Base-by-base conservation (phyloP, 352 stramenopile species). In the Phytopythium vexans region DNA sequence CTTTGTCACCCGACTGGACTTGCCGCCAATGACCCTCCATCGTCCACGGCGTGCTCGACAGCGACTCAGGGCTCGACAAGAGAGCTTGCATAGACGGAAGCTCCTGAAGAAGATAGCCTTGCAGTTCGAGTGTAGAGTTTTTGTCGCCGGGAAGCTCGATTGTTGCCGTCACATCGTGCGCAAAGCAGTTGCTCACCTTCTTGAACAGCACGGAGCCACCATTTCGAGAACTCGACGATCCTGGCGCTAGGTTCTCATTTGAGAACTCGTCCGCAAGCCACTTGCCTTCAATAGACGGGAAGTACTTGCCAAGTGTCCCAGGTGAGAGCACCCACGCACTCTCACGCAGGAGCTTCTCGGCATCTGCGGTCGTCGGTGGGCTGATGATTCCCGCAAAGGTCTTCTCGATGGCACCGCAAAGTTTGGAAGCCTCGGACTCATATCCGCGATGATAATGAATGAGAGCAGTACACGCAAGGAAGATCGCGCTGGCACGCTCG, bases 21-120 rank as follows among this genome's bases (percentile, higher is more conserved):
- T 93, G 78, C 36, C 66, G 75, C 83, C 83, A 94, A 58, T 94
- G 82, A 14, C 86, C 84, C 62, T 95, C 81, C 3, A 94, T 44
- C 15, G 76, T 61, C 82, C 72, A 92, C 0, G 43, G 44, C 10
- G 62, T 55, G 32, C 41, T 33, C 33, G 59, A 48, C 27, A 61
- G 62, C 21, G 12, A 56, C 21, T 82, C 61, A 2, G 60, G 58
- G 37, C 69, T 31, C 10, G 64, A 58, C 52, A 85, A 14, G 32
- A 85, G 11, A 27, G 69, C 56, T 40, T 84, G 77, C 63, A 82
- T 82, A 60, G 78, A 60, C 0, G 74, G 68, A 36, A 89, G 63
- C 39, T 66, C 53, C 50, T 82, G 67, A 31, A 88, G 73, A 4
- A 92, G 54, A 41, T 67, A 74, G 0, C 82, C 85, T 45, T 78